A percentile compares a stretch with the other conserved stretches of the same genome.
These are phyloP conservation scores for Nadsonia starkeyi-henricii DNA, from an alignment of 1,139 yeast genomes.

Conservation along the genomic window DNA sequence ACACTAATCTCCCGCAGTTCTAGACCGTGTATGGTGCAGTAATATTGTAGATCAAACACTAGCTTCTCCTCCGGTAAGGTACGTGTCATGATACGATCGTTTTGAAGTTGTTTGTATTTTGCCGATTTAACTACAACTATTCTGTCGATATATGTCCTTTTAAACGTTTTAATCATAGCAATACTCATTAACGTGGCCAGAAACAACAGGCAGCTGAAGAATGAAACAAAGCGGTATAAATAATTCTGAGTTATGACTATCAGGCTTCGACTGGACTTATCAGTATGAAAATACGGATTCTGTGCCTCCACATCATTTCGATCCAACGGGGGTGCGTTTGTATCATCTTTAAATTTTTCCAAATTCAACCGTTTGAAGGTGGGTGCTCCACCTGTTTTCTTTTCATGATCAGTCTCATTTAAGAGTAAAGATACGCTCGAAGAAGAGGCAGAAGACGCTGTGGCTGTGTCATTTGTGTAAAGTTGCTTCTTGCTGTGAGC, in stretches of 20 bases:
- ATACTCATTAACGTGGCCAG: background rate
- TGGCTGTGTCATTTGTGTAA: too few relatives aligned
- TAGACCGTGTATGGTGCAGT: slow-evolving; percentile 46
- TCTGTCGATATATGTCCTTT: background rate
- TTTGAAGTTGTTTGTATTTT: background rate
- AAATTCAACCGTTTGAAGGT: too few relatives aligned
- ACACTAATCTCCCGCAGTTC: slow-evolving; percentile 46
- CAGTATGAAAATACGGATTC: too few relatives aligned
- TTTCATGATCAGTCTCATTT: too few relatives aligned
- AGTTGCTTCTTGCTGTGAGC: too few relatives aligned
- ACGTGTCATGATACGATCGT: background rate
- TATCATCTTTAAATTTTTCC: too few relatives aligned
- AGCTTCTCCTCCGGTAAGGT: slow-evolving; percentile 22
- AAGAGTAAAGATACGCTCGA: too few relatives aligned
- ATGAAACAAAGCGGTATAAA: background rate
- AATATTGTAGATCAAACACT: slow-evolving; percentile 44
- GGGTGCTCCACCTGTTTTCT: too few relatives aligned
- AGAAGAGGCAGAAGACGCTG: too few relatives aligned
- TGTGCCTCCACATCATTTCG: too few relatives aligned
- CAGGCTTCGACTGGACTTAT: too few relatives aligned
- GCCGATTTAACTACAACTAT: background rate
- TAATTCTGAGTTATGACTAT: background rate
- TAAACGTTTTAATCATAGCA: background rate
- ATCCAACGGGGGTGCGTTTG: too few relatives aligned
- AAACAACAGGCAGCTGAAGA: background rate